Percentiles rank a stretch among this genome's conserved stretches.
phyloP scores from a whole-genome alignment of 169 alveolate species.

The Perkinsus chesapeaki region DNA sequence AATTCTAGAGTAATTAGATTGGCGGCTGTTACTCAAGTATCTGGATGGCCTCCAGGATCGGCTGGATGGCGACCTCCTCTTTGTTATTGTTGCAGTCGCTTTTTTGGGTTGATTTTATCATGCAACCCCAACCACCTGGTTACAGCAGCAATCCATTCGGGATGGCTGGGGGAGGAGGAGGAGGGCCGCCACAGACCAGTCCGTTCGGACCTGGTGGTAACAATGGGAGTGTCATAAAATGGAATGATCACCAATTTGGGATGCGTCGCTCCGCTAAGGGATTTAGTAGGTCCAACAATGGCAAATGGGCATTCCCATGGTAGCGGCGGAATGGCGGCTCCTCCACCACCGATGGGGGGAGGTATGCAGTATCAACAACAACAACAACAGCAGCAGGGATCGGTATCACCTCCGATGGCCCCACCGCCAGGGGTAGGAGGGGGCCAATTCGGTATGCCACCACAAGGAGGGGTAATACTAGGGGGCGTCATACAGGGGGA shows the following conservation, averaged over 20 bases:
- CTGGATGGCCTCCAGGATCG: no score
- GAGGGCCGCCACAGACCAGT: not conserved
- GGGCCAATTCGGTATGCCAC: not conserved
- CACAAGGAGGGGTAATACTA: not conserved
- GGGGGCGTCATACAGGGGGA: not conserved
- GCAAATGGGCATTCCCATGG: not conserved
- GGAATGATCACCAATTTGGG: not conserved
- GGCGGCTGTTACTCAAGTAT: no score
- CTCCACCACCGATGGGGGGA: not conserved
- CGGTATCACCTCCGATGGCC: no score
- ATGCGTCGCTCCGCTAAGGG: no score
- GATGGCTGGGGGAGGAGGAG: not conserved
- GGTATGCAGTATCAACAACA: no score
- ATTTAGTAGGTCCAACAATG: not conserved
- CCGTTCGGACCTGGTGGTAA: not conserved
- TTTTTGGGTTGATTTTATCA: not conserved
- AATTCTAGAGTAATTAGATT: not conserved
- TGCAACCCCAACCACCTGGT: not conserved
- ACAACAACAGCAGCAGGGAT: no score
- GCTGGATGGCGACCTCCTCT: no score
- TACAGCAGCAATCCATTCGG: not conserved
- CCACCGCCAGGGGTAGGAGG: not conserved
- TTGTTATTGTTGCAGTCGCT: not conserved
- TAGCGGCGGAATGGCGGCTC: not conserved
- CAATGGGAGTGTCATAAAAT: not conserved